Conservation (phyloP, 1,284 basidiomycete genomes). For the Sanghuangporus weigelae region DNA sequence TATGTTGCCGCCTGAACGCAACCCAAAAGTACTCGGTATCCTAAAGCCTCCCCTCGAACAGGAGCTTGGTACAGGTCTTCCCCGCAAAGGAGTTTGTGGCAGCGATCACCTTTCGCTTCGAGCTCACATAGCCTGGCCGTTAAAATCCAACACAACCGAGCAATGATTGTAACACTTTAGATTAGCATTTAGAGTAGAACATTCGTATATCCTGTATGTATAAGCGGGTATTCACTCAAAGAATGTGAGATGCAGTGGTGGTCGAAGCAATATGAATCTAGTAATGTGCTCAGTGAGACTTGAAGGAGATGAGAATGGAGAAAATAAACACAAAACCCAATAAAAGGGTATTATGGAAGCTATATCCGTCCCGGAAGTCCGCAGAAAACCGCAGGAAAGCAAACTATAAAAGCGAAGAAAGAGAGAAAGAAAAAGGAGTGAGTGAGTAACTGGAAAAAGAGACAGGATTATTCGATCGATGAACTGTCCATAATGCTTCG, state of each 20-base stretch:
- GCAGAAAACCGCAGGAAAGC: background rate
- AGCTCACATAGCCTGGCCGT: conserved; percentile 40
- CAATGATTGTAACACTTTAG: background rate
- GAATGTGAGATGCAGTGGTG: background rate
- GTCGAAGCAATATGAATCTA: background rate
- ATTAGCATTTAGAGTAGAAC: background rate
- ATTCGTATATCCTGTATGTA: background rate
- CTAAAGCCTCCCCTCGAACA: conserved; percentile 60
- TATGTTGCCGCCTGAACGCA: conserved; percentile 37
- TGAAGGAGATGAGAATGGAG: background rate
- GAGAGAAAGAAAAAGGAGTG: background rate
- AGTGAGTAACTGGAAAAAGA: background rate
- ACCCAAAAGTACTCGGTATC: conserved; percentile 50
- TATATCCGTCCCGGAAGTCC: conserved; percentile 2
- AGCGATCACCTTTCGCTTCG: conserved; percentile 86
- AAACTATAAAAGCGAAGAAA: background rate
- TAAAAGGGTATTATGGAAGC: conserved; percentile 3
- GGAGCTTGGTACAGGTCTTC: conserved; percentile 70
- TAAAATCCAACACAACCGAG: background rate
- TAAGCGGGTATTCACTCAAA: background rate
- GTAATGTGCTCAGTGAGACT: background rate
- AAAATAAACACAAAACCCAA: background rate
- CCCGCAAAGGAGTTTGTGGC: conserved; percentile 73
- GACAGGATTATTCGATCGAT: background rate
- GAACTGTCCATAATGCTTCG: background rate